Evolutionary conservation across 129 eudicot genomes (phyloP).

Genomic region (Helianthus tuberosus): DNA sequence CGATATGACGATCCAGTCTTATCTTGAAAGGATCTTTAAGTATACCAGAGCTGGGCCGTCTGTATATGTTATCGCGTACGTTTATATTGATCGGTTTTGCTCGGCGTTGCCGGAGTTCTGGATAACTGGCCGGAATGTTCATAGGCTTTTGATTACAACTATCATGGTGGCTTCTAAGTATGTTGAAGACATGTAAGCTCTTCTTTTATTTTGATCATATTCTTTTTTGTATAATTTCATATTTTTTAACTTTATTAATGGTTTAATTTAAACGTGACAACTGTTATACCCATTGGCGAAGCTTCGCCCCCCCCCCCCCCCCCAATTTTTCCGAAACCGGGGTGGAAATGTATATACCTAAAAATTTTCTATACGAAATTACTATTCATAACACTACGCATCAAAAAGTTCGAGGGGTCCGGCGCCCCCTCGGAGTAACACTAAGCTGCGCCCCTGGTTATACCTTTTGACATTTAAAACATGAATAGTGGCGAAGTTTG

Average conservation of each 20-base stretch:
- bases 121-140: constrained; percentile 75
- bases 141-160: constrained; percentile 82
- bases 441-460: too few relatives aligned
- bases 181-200: constrained; percentile 90
- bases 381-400: too few relatives aligned
- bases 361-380: too few relatives aligned
- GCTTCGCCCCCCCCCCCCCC: too few relatives aligned
- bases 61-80: constrained; percentile 86
- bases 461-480: too few relatives aligned
- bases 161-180: constrained; percentile 94
- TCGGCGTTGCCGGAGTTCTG: constrained; percentile 58
- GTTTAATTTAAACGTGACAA: neutral
- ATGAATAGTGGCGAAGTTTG: too few relatives aligned
- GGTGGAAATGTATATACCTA: too few relatives aligned
- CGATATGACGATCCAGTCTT: constrained; percentile 80
- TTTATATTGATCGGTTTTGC: constrained; percentile 79
- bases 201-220: neutral
- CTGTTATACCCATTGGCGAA: too few relatives aligned
- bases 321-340: too few relatives aligned
- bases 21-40: constrained; percentile 78
- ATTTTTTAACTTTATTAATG: neutral
- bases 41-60: constrained; percentile 94
- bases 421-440: too few relatives aligned
- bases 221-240: neutral
- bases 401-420: too few relatives aligned